Evolutionary conservation across 148 eudicot species (phyloP), one percentile per base, ranked within the genome.

Genomic region (Agrostemma githago): DNA sequence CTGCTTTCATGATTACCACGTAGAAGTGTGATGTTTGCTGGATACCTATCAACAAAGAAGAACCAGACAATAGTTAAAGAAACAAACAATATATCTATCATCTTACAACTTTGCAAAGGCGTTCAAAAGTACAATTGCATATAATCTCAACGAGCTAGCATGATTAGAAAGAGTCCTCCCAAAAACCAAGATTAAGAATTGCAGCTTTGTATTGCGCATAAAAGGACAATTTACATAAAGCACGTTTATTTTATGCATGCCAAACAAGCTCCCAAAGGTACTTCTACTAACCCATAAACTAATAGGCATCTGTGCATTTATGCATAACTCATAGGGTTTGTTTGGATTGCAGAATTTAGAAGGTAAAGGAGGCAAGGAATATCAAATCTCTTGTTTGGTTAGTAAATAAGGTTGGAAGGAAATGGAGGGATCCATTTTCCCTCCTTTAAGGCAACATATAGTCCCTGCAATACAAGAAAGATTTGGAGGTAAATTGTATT

Each of bases 1-100:
- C 98, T 88, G 82, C 98, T 95, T 79, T 95, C 98, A 79, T 95
- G 98, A 84, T 95, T 92, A 77, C 98, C 98, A 77, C 98, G 98
- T 70, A 95, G 85, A 78, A 95, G 96, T 63, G 98, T 95, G 76
- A 95, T 95, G 84, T 90, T 78, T 62, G 97, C 97, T 77, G 98
- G 98, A 81, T 95, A 92, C 88, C 98, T 95, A 82, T 43, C 53
- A 74, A 68, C 48, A 80, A 43, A 63, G 4, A 74, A 67, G 75
- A 62, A 66, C 41, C 19, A 61, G 68, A n/a, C 43, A 44, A 70
- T 15, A 10, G 56, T 2, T 8, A 74, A 43, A 19, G 70, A 73
- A 5, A 9, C 41, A 4, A 64, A 59, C 11, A 10, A 51, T 51
- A 51, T 51, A 26, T 51, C 48, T 21, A 66, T 65, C 3, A 37